Evolutionary conservation across 768 basidiomycete genomes (phyloP).

Genomic region (Suillus cothurnatus): DNA sequence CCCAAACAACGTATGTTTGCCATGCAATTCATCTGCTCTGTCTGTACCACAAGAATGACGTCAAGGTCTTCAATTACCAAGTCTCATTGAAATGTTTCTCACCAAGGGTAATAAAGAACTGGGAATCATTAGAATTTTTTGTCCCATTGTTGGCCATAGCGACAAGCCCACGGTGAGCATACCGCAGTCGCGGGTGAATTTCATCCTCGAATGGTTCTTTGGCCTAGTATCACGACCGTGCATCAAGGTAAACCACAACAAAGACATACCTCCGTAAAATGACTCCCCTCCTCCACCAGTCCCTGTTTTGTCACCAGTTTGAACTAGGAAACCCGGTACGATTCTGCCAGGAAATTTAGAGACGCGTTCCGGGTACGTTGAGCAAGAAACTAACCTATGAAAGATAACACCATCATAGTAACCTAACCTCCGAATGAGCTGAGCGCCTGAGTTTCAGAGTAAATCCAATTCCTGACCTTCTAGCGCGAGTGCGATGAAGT

Average conservation of each 20-base stretch:
- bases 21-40: conserved; percentile 89
- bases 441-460: not conserved
- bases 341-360: conserved; percentile 46
- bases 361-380: not conserved
- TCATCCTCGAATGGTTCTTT: conserved; percentile 94
- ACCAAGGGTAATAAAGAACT: conserved; percentile 96
- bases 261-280: conserved; percentile 77
- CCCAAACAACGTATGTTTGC: conserved; percentile 96
- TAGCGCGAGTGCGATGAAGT: conserved; percentile 86
- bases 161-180: conserved; percentile 86
- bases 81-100: conserved; percentile 9
- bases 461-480: conserved; percentile 64
- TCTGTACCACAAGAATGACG: conserved; percentile 44
- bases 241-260: not conserved
- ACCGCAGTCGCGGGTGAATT: conserved; percentile 88
- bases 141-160: conserved; percentile 92
- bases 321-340: conserved; percentile 89
- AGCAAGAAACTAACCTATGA: conserved; percentile 64
- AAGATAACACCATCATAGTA: conserved; percentile 97
- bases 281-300: conserved; percentile 93
- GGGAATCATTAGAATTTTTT: conserved; percentile 90
- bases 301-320: conserved; percentile 92
- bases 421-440: conserved; percentile 45
- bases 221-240: conserved; percentile 1
- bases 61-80: conserved; percentile 5